These are phyloP conservation scores for Eucalyptus regnans DNA, from an alignment of 345 rosid species.

Conservation along the genomic window DNA sequence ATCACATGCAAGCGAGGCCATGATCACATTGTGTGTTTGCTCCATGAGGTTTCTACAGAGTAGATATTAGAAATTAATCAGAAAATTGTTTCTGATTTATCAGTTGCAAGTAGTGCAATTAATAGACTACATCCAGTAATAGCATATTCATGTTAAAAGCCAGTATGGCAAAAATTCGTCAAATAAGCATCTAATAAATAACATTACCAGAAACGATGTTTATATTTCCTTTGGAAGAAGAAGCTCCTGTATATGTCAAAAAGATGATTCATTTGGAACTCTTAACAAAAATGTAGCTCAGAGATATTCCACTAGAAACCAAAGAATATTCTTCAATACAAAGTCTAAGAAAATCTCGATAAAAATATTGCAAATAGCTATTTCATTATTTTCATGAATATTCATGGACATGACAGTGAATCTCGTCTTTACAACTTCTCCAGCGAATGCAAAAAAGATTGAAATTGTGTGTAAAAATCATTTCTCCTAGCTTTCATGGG, in stretches of 20 bases:
- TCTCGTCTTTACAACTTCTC: neutral
- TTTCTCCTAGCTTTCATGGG: neutral
- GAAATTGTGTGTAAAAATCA: neutral
- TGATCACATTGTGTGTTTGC: neutral
- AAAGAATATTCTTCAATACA: too few species aligned
- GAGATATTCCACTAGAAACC: too few species aligned
- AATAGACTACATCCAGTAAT: neutral
- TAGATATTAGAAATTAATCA: neutral
- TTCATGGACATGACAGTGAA: neutral
- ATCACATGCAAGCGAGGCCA: neutral
- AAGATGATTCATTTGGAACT: too few species aligned
- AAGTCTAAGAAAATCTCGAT: too few species aligned
- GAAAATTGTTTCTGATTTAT: neutral
- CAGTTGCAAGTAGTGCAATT: neutral
- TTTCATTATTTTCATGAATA: neutral
- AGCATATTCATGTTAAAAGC: neutral
- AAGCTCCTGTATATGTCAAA: too few species aligned
- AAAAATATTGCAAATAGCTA: too few species aligned
- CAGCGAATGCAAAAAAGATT: neutral
- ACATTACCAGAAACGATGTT: too few species aligned
- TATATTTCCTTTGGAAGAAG: too few species aligned
- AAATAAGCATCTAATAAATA: too few species aligned
- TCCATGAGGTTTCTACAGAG: neutral
- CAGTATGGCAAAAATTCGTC: too few species aligned
- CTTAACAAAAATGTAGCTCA: too few species aligned